Conservation (phyloP, 2,329 filamentous ascomycete genomes). For the Arthroderma uncinatum region DNA sequence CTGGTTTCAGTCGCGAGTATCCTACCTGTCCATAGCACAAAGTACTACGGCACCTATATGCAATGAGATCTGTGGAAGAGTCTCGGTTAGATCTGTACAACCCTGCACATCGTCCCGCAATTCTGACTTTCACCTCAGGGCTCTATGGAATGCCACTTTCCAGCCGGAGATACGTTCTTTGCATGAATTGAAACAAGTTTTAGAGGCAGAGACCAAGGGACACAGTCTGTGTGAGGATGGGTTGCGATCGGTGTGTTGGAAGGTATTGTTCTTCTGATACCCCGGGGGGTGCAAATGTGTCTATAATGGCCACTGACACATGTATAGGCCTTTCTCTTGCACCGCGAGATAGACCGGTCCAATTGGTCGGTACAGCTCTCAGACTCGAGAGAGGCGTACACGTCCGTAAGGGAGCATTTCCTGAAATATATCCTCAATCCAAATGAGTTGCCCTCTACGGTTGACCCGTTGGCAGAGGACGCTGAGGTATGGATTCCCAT, state of each 20-base stretch:
- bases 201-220: constrained; percentile 47
- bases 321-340: constrained; percentile 65
- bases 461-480: constrained; percentile 82
- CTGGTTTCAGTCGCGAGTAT: background rate
- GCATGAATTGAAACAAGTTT: constrained; percentile 53
- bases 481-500: constrained; percentile 42
- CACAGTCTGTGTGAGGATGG: constrained; percentile 57
- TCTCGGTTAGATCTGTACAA: constrained; percentile 34
- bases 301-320: too few relatives aligned
- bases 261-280: constrained; percentile 41
- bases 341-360: constrained; percentile 52
- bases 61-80: constrained; percentile 46
- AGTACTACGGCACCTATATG: background rate
- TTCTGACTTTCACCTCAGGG: constrained; percentile 33
- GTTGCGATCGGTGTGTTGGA: constrained; percentile 84
- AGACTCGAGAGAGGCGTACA: constrained; percentile 63
- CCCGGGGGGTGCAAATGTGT: too few relatives aligned
- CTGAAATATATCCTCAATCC: constrained; percentile 75
- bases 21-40: background rate
- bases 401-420: constrained; percentile 59
- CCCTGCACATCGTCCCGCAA: background rate
- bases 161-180: constrained; percentile 40
- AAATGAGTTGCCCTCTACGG: constrained; percentile 60
- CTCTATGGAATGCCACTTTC: constrained; percentile 57
- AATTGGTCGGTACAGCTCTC: constrained; percentile 59